Conservation (phyloP, 1,284 basidiomycete genomes). For the Moesziomyces parantarcticus region DNA sequence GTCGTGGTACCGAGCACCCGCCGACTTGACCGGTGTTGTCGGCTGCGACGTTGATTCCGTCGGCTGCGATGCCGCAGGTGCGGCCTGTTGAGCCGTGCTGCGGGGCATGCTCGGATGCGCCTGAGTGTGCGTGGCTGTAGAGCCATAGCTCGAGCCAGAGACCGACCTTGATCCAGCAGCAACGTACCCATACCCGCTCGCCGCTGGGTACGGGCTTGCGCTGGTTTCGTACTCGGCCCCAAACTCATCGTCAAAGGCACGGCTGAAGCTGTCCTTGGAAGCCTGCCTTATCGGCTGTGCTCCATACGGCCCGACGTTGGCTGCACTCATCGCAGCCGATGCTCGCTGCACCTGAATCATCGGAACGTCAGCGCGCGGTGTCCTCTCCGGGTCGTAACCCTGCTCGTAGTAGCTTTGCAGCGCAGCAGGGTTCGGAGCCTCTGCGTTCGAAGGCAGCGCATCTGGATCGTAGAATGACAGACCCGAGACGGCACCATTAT, state of each 20-base stretch:
- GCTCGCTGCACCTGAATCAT: constrained; percentile 24
- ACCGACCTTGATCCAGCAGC: constrained; percentile 27
- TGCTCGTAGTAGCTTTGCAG: constrained; percentile 7
- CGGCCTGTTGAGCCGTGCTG: neutral
- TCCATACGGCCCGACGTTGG: neutral
- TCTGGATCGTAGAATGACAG: constrained; percentile 54
- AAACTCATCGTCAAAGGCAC: constrained; percentile 51
- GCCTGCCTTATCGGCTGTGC: constrained; percentile 17
- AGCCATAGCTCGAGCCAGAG: constrained; percentile 19
- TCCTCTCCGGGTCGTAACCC: constrained; percentile 8
- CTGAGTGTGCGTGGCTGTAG: constrained; percentile 13
- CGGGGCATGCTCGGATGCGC: neutral
- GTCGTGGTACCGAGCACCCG: constrained; percentile 32
- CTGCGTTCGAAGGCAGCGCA: constrained; percentile 16
- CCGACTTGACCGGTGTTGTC: constrained; percentile 24
- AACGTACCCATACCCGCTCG: constrained; percentile 25
- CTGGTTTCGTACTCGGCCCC: constrained; percentile 22
- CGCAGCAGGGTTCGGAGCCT: neutral
- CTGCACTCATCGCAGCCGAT: constrained; percentile 4
- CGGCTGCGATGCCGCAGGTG: neutral
- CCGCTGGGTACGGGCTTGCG: constrained; percentile 20
- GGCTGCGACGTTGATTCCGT: constrained; percentile 2
- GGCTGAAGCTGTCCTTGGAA: constrained; percentile 42
- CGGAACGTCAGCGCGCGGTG: constrained; percentile 21
- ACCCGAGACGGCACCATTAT: constrained; percentile 38